Evolutionary conservation across 2,329 filamentous ascomycete genomes (phyloP).

Genomic region (Aspergillus thermomutatus): DNA sequence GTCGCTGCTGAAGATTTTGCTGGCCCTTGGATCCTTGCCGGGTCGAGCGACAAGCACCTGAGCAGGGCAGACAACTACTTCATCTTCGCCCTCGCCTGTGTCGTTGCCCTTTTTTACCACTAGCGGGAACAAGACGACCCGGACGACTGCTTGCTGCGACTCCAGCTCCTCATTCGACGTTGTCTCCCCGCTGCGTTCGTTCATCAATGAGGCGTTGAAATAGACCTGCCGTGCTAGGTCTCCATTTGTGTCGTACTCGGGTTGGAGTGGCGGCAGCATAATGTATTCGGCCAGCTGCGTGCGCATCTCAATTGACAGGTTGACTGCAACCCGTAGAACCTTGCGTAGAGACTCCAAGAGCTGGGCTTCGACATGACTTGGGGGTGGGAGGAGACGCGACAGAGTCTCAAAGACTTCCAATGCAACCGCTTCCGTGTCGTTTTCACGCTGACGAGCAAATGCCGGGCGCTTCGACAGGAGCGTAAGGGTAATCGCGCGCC

Average conservation of each 20-base stretch:
- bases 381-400: constrained; percentile 80
- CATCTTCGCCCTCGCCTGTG: constrained; percentile 79
- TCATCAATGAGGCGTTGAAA: constrained; percentile 94
- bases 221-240: constrained; percentile 82
- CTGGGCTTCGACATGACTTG: constrained; percentile 72
- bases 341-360: constrained; percentile 81
- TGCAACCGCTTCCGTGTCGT: constrained; percentile 94
- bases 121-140: constrained; percentile 90
- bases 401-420: constrained; percentile 84
- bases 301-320: constrained; percentile 93
- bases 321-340: constrained; percentile 84
- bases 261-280: constrained; percentile 93
- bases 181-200: constrained; percentile 74
- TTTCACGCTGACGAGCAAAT: constrained; percentile 79
- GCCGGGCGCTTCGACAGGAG: constrained; percentile 74
- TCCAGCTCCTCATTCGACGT: constrained; percentile 78
- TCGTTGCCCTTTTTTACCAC: constrained; percentile 97
- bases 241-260: constrained; percentile 90
- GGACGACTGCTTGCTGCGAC: constrained; percentile 70
- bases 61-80: constrained; percentile 92
- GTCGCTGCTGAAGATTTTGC: constrained; percentile 39
- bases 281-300: constrained; percentile 96
- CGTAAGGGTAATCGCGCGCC: constrained; percentile 92
- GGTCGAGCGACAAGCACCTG: constrained; percentile 75
- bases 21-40: constrained; percentile 43